Percentiles rank a stretch among this genome's conserved stretches.
These are phyloP conservation scores for Lichina pygmaea DNA, from an alignment of 495 filamentous ascomycete genomes.

Conservation along the genomic window DNA sequence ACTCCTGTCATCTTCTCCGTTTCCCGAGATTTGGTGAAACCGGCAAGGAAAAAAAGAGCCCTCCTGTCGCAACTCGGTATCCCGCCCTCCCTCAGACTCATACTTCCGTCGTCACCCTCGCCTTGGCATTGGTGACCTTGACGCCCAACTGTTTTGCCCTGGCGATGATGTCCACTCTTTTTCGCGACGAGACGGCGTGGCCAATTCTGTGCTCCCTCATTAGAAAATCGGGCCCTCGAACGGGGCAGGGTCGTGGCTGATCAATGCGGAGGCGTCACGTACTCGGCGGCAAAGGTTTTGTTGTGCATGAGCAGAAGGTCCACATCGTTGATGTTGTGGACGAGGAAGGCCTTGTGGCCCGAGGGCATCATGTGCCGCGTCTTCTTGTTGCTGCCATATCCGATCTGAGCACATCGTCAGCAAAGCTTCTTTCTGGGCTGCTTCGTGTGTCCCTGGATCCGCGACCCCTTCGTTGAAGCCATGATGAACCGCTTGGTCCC, in stretches of 20 bases:
- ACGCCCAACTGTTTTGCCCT: constrained; percentile 92
- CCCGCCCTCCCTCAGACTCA: not conserved
- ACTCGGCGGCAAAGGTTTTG: constrained; percentile 95
- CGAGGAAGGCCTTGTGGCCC: constrained; percentile 98
- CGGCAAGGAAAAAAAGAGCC: too few species aligned
- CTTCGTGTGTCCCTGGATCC: not conserved
- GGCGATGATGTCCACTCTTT: constrained; percentile 88
- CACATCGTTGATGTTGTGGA: constrained; percentile 82
- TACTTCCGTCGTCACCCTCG: constrained; percentile 72
- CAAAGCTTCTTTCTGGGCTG: too few species aligned
- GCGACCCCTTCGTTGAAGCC: not conserved
- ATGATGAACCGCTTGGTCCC: not conserved
- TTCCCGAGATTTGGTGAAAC: too few species aligned
- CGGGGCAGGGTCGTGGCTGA: not conserved
- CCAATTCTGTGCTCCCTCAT: constrained; percentile 38
- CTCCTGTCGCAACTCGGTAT: too few species aligned
- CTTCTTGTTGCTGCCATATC: constrained; percentile 95
- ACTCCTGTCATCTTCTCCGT: too few species aligned
- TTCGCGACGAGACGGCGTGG: constrained; percentile 89
- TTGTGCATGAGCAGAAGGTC: constrained; percentile 99
- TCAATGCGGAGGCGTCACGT: constrained; percentile 15
- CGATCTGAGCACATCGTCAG: constrained; percentile 33
- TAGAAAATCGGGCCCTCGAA: constrained; percentile 2
- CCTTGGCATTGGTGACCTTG: constrained; percentile 98
- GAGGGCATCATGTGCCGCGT: constrained; percentile 96